These are phyloP conservation scores for Glycine tomentella DNA, from an alignment of 306 rosid species.

Conservation along the genomic window DNA sequence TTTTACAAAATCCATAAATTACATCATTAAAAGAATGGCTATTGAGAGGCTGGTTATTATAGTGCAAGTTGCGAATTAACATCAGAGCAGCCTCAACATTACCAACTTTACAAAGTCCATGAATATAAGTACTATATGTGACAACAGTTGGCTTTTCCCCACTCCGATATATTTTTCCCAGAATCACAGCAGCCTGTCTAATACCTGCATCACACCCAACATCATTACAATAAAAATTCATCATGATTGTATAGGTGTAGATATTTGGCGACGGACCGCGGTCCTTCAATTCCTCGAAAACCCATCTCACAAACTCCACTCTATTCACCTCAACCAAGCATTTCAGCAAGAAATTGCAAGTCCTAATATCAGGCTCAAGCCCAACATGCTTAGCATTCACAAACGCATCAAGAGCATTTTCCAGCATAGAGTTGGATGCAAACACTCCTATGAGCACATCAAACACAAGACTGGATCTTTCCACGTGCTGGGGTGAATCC, in stretches of 20 bases:
- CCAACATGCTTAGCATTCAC: constrained; percentile 56
- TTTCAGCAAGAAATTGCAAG: constrained; percentile 76
- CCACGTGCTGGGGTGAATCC: constrained; percentile 55
- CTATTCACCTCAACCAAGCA: constrained; percentile 66
- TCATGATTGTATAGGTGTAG: constrained; percentile 69
- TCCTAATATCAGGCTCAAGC: constrained; percentile 49
- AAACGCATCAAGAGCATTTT: constrained; percentile 63
- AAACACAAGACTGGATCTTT: constrained; percentile 52
- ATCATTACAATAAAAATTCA: constrained; percentile 61
- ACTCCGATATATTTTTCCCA: constrained; percentile 56
- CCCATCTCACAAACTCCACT: constrained; percentile 52
- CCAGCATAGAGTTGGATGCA: constrained; percentile 70
- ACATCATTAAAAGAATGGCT: constrained; percentile 64
- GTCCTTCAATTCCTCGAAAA: constrained; percentile 56
- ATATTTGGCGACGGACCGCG: constrained; percentile 65
- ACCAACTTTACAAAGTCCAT: constrained; percentile 70
- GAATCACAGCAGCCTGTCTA: constrained; percentile 53
- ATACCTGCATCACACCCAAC: constrained; percentile 55
- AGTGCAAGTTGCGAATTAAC: constrained; percentile 52
- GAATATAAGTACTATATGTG: constrained; percentile 64
- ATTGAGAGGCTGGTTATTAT: constrained; percentile 53
- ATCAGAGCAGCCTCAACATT: constrained; percentile 48
- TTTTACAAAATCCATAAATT: constrained; percentile 58
- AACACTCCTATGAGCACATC: constrained; percentile 66
- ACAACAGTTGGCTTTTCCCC: constrained; percentile 65